These are phyloP conservation scores for Pyricularia grisea DNA, from an alignment of 2,329 filamentous ascomycete species.

Conservation along the genomic window DNA sequence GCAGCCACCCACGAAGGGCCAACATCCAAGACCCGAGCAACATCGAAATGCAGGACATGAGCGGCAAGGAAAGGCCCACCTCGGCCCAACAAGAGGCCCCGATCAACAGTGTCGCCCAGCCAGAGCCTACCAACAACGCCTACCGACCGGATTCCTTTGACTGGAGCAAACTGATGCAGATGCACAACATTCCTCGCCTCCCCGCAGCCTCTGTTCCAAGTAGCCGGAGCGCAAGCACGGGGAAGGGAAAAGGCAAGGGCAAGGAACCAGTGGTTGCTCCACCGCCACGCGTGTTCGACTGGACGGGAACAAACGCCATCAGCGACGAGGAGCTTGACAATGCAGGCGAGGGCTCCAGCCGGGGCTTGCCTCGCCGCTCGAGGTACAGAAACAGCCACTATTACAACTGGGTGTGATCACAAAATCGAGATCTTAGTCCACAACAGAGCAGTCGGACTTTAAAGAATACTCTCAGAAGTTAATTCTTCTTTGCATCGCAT, in stretches of 20 bases:
- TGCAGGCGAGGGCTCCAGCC: background rate
- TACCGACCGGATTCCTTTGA: background rate
- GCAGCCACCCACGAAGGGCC: background rate
- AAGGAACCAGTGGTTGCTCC: background rate
- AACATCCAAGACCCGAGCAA: background rate
- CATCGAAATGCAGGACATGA: background rate
- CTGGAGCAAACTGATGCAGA: background rate
- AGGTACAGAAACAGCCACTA: background rate
- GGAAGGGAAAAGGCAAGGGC: no score
- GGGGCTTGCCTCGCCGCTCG: background rate
- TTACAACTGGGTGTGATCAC: background rate
- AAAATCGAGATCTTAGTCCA: background rate
- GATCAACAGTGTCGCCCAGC: background rate
- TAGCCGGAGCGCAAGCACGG: background rate
- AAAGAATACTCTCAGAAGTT: background rate
- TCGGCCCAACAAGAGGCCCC: background rate
- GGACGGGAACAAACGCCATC: background rate
- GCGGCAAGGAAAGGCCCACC: background rate
- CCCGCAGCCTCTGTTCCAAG: background rate
- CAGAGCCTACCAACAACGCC: background rate
- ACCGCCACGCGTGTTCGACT: background rate
- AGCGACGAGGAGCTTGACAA: background rate
- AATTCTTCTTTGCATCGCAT: background rate
- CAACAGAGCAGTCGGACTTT: background rate
- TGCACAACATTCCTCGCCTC: background rate